Evolutionary conservation across 2,329 filamentous ascomycete genomes (phyloP).

Genomic region (Sclerotinia subarctica): DNA sequence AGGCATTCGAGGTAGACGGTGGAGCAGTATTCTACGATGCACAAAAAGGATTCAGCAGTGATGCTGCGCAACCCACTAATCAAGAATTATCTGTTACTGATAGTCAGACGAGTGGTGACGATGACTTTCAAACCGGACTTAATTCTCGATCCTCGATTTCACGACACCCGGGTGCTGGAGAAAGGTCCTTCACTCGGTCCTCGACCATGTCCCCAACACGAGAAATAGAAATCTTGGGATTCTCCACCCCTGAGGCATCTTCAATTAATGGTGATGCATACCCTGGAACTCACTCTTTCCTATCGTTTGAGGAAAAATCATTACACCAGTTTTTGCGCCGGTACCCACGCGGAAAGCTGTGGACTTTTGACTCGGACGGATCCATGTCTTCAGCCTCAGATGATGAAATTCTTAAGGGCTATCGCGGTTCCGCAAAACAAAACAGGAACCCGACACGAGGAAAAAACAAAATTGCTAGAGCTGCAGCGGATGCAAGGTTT

Average conservation of each 20-base stretch:
- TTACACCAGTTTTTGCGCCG: slow-evolving; percentile 40
- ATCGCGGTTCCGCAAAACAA: slow-evolving; percentile 14
- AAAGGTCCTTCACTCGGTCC: slow-evolving; percentile 3
- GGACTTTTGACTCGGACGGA: slow-evolving; percentile 47
- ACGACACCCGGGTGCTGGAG: not conserved
- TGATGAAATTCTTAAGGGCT: slow-evolving; percentile 37
- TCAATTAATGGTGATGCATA: slow-evolving; percentile 36
- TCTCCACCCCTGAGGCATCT: slow-evolving; percentile 34
- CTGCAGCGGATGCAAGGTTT: slow-evolving; percentile 35
- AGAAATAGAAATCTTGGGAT: slow-evolving; percentile 35
- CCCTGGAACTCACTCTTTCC: slow-evolving; percentile 32
- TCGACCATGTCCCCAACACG: slow-evolving; percentile 20
- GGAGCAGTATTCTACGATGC: slow-evolving; percentile 38
- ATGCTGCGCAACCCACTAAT: not conserved
- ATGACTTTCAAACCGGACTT: not conserved
- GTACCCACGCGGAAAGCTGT: slow-evolving; percentile 48
- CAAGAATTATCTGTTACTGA: slow-evolving; percentile 17
- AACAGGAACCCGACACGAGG: slow-evolving; percentile 23
- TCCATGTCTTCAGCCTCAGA: slow-evolving; percentile 45
- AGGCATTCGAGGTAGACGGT: slow-evolving; percentile 39
- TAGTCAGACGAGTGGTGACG: slow-evolving; percentile 15
- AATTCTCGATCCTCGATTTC: not conserved
- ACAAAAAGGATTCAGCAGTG: slow-evolving; percentile 32
- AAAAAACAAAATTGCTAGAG: slow-evolving; percentile 23
- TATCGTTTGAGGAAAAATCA: slow-evolving; percentile 34